Percentiles rank a stretch among this genome's conserved stretches.
Evolutionary conservation across 768 basidiomycete species (phyloP).

Genomic region (Chalciporus piperatus): DNA sequence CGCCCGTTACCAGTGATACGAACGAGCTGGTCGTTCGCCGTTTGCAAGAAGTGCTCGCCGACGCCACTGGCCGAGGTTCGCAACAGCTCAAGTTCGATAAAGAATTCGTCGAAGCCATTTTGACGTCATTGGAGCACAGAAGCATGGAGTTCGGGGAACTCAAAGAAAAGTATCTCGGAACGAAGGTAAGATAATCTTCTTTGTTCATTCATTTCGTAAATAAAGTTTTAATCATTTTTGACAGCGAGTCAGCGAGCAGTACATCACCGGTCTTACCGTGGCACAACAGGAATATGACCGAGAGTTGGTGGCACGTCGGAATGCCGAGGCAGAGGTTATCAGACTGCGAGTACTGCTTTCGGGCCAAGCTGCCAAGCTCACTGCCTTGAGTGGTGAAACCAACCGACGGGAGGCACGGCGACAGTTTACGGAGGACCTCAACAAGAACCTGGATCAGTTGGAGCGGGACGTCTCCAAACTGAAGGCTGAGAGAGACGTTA

Average conservation of each 20-base stretch:
- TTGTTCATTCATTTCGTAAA: background rate
- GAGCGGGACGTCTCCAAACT: slow-evolving; percentile 86
- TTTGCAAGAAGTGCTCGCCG: slow-evolving; percentile 59
- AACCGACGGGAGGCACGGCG: slow-evolving; percentile 76
- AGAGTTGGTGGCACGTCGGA: slow-evolving; percentile 82
- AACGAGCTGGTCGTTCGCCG: slow-evolving; percentile 46
- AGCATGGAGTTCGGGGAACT: slow-evolving; percentile 60
- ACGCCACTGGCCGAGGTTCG: slow-evolving; percentile 57
- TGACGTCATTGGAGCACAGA: slow-evolving; percentile 62
- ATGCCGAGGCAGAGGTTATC: slow-evolving; percentile 90
- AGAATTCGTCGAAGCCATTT: slow-evolving; percentile 66
- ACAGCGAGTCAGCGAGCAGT: slow-evolving; percentile 88
- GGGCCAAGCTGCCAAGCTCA: slow-evolving; percentile 84
- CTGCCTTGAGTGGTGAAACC: slow-evolving; percentile 78
- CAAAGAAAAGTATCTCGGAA: slow-evolving; percentile 77
- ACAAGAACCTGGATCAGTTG: slow-evolving; percentile 69
- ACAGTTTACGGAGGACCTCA: slow-evolving; percentile 75
- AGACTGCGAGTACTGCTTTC: slow-evolving; percentile 81
- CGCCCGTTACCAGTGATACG: slow-evolving; percentile 32
- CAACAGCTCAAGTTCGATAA: slow-evolving; percentile 69
- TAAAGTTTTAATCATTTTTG: slow-evolving; percentile 1
- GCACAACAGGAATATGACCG: slow-evolving; percentile 94
- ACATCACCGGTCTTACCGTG: slow-evolving; percentile 87
- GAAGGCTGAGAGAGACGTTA: slow-evolving; percentile 86
- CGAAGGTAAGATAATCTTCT: slow-evolving; percentile 62